Evolutionary conservation across 2,329 filamentous ascomycete species (phyloP).

Genomic region (Teratosphaeria gauchensis): DNA sequence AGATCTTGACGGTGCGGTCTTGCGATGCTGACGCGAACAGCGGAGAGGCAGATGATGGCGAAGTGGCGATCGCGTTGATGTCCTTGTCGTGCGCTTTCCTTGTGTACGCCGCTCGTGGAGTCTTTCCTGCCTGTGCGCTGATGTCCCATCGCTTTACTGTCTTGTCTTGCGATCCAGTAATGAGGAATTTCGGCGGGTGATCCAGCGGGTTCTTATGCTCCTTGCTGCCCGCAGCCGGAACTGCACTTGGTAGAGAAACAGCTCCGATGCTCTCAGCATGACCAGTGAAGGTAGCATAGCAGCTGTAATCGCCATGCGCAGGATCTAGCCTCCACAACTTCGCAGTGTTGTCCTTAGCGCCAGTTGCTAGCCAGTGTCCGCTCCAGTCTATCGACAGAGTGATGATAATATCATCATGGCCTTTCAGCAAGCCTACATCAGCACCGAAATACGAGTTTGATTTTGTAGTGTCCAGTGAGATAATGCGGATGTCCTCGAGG

Average conservation of each 20-base stretch:
- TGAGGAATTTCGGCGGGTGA: constrained; percentile 70
- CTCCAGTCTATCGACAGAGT: constrained; percentile 94
- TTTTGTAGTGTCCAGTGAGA: constrained; percentile 50
- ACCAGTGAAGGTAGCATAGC: constrained; percentile 73
- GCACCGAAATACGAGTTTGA: constrained; percentile 64
- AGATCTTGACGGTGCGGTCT: constrained; percentile 94
- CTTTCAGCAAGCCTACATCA: constrained; percentile 75
- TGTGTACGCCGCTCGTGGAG: constrained; percentile 65
- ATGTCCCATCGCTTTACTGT: constrained; percentile 94
- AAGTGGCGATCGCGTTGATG: constrained; percentile 84
- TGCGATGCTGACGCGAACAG: constrained; percentile 94
- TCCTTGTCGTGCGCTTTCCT: constrained; percentile 97
- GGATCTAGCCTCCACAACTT: constrained; percentile 82
- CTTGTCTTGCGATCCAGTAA: constrained; percentile 91
- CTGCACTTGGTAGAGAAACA: constrained; percentile 65
- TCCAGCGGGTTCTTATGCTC: constrained; percentile 64
- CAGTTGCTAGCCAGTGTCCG: constrained; percentile 90
- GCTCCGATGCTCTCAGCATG: constrained; percentile 92
- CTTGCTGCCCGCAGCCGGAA: constrained; percentile 58
- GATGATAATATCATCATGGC: constrained; percentile 92
- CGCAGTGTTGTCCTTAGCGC: constrained; percentile 93
- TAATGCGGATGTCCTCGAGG: constrained; percentile 80
- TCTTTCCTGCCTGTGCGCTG: constrained; percentile 32
- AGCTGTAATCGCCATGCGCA: constrained; percentile 62
- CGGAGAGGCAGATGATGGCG: constrained; percentile 53